Conservation (phyloP, 306 rosid species). For the Fragaria ananassa region DNA sequence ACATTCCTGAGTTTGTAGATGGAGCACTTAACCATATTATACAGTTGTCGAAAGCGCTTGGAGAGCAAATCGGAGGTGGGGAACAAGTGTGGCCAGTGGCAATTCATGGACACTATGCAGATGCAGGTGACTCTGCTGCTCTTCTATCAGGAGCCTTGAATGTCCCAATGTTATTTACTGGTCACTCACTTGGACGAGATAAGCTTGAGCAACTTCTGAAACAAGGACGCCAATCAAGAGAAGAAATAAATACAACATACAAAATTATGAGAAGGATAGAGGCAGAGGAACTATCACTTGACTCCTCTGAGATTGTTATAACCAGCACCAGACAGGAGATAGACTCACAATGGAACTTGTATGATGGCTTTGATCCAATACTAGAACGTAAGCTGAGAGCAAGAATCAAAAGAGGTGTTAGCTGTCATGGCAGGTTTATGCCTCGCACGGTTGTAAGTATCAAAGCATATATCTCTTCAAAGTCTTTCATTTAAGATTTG, state of each 20-base stretch:
- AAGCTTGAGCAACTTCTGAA: constrained; percentile 57
- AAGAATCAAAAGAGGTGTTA: constrained; percentile 51
- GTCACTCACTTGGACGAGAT: constrained; percentile 60
- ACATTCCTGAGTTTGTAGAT: constrained; percentile 54
- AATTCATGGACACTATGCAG: constrained; percentile 64
- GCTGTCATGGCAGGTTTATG: constrained; percentile 60
- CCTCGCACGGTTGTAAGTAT: constrained; percentile 61
- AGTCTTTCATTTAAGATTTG: constrained; percentile 1
- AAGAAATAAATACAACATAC: constrained; percentile 52
- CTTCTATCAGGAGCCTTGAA: constrained; percentile 57
- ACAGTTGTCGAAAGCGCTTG: constrained; percentile 54
- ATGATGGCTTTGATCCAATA: constrained; percentile 67
- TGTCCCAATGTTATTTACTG: constrained; percentile 60
- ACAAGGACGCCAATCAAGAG: constrained; percentile 60
- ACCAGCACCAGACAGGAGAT: constrained; percentile 69
- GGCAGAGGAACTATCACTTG: constrained; percentile 61
- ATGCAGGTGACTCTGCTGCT: constrained; percentile 65
- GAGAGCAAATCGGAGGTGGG: constrained; percentile 53
- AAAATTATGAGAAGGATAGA: constrained; percentile 66
- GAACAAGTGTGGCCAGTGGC: constrained; percentile 59
- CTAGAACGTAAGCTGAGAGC: constrained; percentile 58
- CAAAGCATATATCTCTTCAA: not conserved
- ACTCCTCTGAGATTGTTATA: constrained; percentile 55
- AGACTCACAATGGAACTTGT: constrained; percentile 62
- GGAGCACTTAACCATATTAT: constrained; percentile 50